phyloP scores from a whole-genome alignment of 495 filamentous ascomycete species.

The Penicillium malachiteum region DNA sequence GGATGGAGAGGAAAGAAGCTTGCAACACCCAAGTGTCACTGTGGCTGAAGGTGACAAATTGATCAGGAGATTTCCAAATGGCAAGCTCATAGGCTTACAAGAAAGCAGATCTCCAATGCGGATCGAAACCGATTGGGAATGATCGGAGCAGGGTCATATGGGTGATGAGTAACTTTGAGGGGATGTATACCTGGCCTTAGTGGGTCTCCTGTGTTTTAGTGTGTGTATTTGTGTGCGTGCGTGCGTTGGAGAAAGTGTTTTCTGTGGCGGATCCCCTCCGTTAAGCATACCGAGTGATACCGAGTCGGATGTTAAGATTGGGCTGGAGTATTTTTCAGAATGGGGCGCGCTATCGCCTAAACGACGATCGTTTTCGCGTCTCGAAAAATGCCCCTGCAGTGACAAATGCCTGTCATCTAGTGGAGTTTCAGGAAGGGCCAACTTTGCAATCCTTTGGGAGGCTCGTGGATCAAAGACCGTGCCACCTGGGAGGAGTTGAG shows the following conservation, averaged over 20 bases:
- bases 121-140: not conserved
- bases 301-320: not conserved
- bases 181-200: not conserved
- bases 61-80: not conserved
- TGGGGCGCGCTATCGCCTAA: not conserved
- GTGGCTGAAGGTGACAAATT: not conserved
- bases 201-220: not conserved
- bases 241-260: not conserved
- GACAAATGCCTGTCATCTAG: slow-evolving; percentile 9
- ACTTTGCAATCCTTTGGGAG: not conserved
- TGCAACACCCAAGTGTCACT: not conserved
- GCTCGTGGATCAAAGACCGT: not conserved
- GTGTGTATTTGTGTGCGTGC: not conserved
- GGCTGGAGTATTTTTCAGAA: not conserved
- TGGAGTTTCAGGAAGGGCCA: slow-evolving; percentile 2
- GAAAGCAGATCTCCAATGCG: not conserved
- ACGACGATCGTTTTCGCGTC: not conserved
- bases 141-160: slow-evolving; percentile 1
- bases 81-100: not conserved
- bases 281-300: not conserved
- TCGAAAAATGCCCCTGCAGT: not conserved
- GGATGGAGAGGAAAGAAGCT: slow-evolving; percentile 1
- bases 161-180: not conserved
- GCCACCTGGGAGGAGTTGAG: not conserved
- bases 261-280: slow-evolving; percentile 1